Base-by-base conservation (phyloP, 2,329 filamentous ascomycete genomes). In the Elsinoe batatas region DNA sequence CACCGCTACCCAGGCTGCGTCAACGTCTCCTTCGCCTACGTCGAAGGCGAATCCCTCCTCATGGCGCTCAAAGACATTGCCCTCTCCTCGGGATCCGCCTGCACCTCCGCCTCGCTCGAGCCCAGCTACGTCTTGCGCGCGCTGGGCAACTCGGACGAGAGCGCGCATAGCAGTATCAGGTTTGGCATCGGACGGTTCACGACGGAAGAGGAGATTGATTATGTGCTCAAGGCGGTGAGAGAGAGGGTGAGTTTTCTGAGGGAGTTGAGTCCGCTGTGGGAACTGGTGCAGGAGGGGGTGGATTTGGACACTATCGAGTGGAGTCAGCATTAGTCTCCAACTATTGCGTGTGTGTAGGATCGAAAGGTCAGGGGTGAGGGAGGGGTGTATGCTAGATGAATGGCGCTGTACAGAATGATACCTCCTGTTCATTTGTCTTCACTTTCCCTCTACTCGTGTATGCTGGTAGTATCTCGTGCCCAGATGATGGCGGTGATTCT, bases 61-160 rank as follows among this genome's bases (percentile, higher is more conserved):
- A 98, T 98, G 93, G 93, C 93, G 0, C 76, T 98, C 44, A 98
- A 98, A 74, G 93, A 98, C 64, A 96, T 98, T 71, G 93, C 93
- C 0, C 76, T 98, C 35, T 97, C 91, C 5, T 98, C 93, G 0
- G 93, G 93, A 57, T 96, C 90, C 66, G 93, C 93, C 5, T 98
- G 93, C 74, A 98, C 93, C 1, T 97, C 91, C 3, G 93, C 93
- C 0, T 98, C 93, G 1, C 76, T 98, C 33, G 93, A 98, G 71
- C 93, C 93, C 13, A 95, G 88, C 69, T 98, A 98, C 70, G 93
- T 98, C 46, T 80, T 98, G 30, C 84, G 93, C 57, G 93, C 93
- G 3, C 79, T 98, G 15, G 93, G 93, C 58, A 97, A 87, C 77
- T 96, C 90, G 62, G 93, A 98, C 65, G 93, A 98, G 75, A 96